Conservation (phyloP, 306 rosid species). For the Aeschynomene evenia region DNA sequence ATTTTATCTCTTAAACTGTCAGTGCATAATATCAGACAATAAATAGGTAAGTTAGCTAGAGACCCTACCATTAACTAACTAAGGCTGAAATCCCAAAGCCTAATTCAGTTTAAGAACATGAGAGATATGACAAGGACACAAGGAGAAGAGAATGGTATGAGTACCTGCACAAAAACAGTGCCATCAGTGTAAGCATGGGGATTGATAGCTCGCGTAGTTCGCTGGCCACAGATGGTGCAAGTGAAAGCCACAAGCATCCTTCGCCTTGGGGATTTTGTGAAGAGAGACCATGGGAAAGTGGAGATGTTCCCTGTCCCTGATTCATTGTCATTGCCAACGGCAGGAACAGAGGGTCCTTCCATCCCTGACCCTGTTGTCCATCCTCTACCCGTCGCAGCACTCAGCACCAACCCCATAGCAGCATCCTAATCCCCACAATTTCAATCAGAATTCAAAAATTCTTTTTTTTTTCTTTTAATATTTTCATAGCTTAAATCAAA, state of each 20-base stretch:
- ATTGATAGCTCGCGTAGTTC: constrained; percentile 91
- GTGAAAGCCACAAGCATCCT: constrained; percentile 94
- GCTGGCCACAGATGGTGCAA: constrained; percentile 91
- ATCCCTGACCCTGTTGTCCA: constrained; percentile 99
- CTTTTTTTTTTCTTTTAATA: not conserved
- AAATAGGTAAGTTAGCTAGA: not conserved
- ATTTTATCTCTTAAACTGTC: too few relatives aligned
- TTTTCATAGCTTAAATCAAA: not conserved
- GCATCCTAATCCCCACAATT: constrained; percentile 55
- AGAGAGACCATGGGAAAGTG: constrained; percentile 97
- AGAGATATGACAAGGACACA: not conserved
- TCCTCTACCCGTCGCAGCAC: constrained; percentile 89
- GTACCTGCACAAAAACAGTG: constrained; percentile 98
- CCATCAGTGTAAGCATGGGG: constrained; percentile 99
- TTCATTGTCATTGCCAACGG: constrained; percentile 44
- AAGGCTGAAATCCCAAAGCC: too few relatives aligned
- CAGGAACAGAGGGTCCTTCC: constrained; percentile 95
- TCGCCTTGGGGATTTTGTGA: constrained; percentile 91
- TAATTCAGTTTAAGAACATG: not conserved
- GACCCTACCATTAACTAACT: not conserved
- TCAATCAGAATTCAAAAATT: constrained; percentile 10
- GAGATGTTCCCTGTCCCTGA: constrained; percentile 68
- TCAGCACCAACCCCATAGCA: constrained; percentile 94
- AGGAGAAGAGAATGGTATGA: constrained; percentile 21
- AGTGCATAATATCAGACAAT: too few relatives aligned